Base-by-base conservation (phyloP, 768 basidiomycete species). In the Inosperma sp. region DNA sequence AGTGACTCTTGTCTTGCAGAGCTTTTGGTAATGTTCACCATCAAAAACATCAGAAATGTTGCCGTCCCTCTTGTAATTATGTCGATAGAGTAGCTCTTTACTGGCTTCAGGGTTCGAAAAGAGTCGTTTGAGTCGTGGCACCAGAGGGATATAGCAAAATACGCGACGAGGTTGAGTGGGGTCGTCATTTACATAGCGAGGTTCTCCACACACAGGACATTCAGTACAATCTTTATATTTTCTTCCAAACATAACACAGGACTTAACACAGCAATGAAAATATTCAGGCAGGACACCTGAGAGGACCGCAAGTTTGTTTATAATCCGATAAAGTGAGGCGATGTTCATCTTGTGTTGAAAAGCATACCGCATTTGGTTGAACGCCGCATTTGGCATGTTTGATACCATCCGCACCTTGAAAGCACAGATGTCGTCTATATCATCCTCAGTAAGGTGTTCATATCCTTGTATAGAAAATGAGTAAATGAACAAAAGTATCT, bases 11-110 rank as follows among this genome's bases (percentile, higher is more conserved):
- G 50, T 45, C 2, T 41, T 8, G 4, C 52, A 48, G 0, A 71
- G 62, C 0, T 30, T n/a, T 10, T 55, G 51, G 49, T 74, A 77
- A 27, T 56, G 48, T 1, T 45, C 12, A 1, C 63, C 37, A 56
- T 75, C 70, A 49, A 71, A 70, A 25, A 72, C 55, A 55, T 76
- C 69, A 9, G 25, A 56, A 27, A 66, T 61, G 3, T 52, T 59
- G 13, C 51, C 53, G 9, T 55, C 35, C 39, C 51, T 53, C 21
- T 16, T 33, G 51, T 63, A 66, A n/a, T 58, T 43, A 12, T 57
- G 22, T 7, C 68, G 57, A 53, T 68, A 67, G 21, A 35, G 41
- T 52, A 67, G 55, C 29, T 44, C n/a, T 25, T 55, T 5, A 0
- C 60, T 61, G 45, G 54, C 55, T 2, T 49, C 29, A 1, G 17